phyloP scores from a whole-genome alignment of 75 land plant species.

The Pseudotsuga menziesii region DNA sequence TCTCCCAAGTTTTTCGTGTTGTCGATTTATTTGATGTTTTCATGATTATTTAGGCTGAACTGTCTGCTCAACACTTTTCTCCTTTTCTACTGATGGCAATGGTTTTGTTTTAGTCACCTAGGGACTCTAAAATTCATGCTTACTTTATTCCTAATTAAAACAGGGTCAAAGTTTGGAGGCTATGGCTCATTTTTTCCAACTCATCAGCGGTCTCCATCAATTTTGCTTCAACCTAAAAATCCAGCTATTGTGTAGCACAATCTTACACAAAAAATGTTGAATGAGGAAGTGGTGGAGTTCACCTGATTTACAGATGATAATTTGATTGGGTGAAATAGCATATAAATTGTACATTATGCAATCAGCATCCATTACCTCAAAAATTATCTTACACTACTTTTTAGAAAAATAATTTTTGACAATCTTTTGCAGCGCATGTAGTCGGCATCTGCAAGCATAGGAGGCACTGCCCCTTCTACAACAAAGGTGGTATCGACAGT shows the following conservation, averaged over 20 bases:
- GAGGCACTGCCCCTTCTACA: slow-evolving; percentile 14
- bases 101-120: slow-evolving; percentile 1
- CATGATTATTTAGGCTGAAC: no score
- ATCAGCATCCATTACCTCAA: not conserved
- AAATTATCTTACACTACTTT: not conserved
- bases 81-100: not conserved
- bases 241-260: slow-evolving; percentile 26
- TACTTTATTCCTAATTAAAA: not conserved
- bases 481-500: slow-evolving; percentile 11
- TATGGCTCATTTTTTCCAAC: slow-evolving; percentile 89
- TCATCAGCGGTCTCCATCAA: slow-evolving; percentile 63
- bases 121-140: not conserved
- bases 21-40: no score
- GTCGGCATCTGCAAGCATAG: slow-evolving; percentile 12
- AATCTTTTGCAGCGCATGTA: slow-evolving; percentile 24
- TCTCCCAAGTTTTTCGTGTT: no score
- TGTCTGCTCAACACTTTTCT: no score
- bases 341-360: not conserved
- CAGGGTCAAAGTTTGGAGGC: slow-evolving; percentile 88
- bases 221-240: slow-evolving; percentile 44
- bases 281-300: slow-evolving; percentile 34
- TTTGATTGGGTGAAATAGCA: not conserved
- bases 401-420: not conserved
- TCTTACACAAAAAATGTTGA: slow-evolving; percentile 28
- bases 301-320: not conserved